phyloP scores from a whole-genome alignment of 495 filamentous ascomycete genomes.

The Apodospora peruviana region DNA sequence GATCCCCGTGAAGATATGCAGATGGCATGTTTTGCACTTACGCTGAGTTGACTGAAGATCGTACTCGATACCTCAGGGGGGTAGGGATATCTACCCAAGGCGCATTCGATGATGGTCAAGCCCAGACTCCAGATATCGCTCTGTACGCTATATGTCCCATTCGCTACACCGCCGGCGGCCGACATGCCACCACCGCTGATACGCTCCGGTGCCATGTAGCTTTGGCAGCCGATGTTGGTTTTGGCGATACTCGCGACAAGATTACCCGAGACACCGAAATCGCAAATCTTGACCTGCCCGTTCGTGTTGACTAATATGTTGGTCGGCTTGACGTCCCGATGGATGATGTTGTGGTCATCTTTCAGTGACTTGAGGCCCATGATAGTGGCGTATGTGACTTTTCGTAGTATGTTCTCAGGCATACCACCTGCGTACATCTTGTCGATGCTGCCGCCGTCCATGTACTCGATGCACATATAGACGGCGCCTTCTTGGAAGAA shows the following conservation, averaged over 20 bases:
- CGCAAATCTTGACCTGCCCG: conserved; percentile 96
- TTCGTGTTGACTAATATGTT: conserved; percentile 89
- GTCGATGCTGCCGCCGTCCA: conserved; percentile 99
- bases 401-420: conserved; percentile 81
- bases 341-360: conserved; percentile 99
- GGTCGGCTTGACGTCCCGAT: conserved; percentile 96
- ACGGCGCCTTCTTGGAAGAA: conserved; percentile 99
- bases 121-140: conserved; percentile 98
- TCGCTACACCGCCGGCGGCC: conserved; percentile 59
- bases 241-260: conserved; percentile 96
- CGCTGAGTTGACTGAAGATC: conserved; percentile 95
- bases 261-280: conserved; percentile 97
- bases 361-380: conserved; percentile 91
- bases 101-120: conserved; percentile 93
- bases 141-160: conserved; percentile 94
- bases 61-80: conserved; percentile 98
- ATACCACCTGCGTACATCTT: conserved; percentile 93
- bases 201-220: conserved; percentile 97
- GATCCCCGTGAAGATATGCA: not conserved
- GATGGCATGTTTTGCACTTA: conserved; percentile 45
- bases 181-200: conserved; percentile 83
- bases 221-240: conserved; percentile 98
- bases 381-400: conserved; percentile 84
- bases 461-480: conserved; percentile 98
- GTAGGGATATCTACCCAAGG: conserved; percentile 91